Evolutionary conservation across 1,284 basidiomycete genomes (phyloP), one percentile per base, ranked within the genome.

Genomic region (Trichosporon inkin): DNA sequence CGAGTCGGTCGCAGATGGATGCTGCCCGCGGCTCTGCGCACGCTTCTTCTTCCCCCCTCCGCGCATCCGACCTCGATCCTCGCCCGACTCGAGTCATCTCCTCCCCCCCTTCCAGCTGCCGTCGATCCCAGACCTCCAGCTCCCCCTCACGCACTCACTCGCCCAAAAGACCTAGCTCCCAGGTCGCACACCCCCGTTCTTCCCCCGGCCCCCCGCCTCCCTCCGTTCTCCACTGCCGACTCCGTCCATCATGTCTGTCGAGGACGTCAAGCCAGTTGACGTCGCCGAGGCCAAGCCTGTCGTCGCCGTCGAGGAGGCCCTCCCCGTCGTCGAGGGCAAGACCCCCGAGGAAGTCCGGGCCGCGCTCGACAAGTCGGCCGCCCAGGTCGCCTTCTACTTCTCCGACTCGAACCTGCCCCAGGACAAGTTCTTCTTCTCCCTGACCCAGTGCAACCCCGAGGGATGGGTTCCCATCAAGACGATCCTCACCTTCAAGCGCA

Each of bases 351-450:
- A 75, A 62, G 68, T 73, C 56, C 55, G 70, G 57, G 61, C 64
- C n/a, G 59, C 68, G 13, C 60, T 74, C 36, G 60, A 53, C 24
- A 67, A 69, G 58, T 66, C 67, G 16, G 67, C 73, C 41, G 75
- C 72, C 66, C 75, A 76, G 67, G 94, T 97, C 72, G 91, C 95
- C 78, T 99, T 98, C 79, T 99, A 99, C 83, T 94, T 99, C 79
- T 89, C 89, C 55, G 92, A 96, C 79, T 86, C 92, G 34, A 99
- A 99, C 80, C 84, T 99, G 53, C 95, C 96, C 13, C 94, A 87
- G 70, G 96, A 98, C 85, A 93, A 90, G 87, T 98, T 96, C 82
- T 92, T 98, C 86, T 98, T 92, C 88, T 86, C 88, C 10, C 79
- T 94, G 54, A 86, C 92, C 73, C 85, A 85, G 35, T 79, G 78